Evolutionary conservation across 2,329 filamentous ascomycete species (phyloP).

Genomic region (Leptographium galeiforme): DNA sequence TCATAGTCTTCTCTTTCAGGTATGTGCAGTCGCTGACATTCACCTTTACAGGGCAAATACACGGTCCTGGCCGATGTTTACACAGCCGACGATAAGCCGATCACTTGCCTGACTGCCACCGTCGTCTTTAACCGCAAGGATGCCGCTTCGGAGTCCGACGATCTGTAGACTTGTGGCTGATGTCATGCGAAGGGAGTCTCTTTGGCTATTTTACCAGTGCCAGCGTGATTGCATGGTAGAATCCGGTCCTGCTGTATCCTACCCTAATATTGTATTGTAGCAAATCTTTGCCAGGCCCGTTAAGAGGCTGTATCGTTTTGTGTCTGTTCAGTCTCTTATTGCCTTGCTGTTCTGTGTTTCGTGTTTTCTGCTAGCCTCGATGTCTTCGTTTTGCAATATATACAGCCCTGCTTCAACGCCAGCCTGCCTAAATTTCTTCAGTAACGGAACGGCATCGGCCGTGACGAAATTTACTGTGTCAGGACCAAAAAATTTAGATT

Average conservation of each 20-base stretch:
- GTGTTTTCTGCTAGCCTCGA: not conserved
- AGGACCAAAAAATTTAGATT: not conserved
- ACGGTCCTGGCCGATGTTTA: slow-evolving; percentile 77
- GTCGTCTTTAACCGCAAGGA: slow-evolving; percentile 44
- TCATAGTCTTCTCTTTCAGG: not conserved
- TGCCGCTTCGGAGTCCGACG: slow-evolving; percentile 2
- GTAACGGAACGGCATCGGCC: not conserved
- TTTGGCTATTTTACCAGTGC: not conserved
- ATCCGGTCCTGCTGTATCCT: not conserved
- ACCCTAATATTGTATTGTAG: not conserved
- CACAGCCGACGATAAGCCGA: slow-evolving; percentile 55
- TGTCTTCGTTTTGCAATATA: not conserved
- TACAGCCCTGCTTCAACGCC: not conserved
- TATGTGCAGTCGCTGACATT: not conserved
- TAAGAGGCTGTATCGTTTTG: not conserved
- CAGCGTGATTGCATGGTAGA: not conserved
- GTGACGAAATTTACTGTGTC: not conserved
- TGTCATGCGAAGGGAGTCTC: not conserved
- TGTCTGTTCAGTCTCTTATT: not conserved
- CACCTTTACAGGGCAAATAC: slow-evolving; percentile 60
- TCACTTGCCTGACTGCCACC: slow-evolving; percentile 75
- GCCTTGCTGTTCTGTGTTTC: not conserved
- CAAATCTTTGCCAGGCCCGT: not conserved
- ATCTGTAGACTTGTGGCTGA: not conserved
- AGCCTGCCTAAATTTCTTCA: not conserved